phyloP scores from a whole-genome alignment of 768 basidiomycete species.

The Lentinula lateritia region DNA sequence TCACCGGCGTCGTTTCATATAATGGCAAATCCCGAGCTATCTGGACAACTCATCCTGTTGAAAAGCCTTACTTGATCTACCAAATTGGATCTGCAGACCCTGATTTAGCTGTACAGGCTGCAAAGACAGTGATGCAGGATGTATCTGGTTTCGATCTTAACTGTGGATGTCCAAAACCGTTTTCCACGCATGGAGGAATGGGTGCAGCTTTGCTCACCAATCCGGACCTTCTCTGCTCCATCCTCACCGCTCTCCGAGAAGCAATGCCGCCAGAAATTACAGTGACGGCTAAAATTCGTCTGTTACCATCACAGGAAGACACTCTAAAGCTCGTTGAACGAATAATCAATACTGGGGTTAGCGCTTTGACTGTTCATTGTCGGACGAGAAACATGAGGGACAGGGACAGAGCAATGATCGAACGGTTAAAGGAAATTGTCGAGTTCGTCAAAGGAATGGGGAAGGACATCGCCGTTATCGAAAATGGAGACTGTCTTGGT shows the following conservation, averaged over 20 bases:
- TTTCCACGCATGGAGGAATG: slow-evolving; percentile 93
- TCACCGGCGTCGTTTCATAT: slow-evolving; percentile 84
- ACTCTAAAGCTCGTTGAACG: slow-evolving; percentile 87
- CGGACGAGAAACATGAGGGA: slow-evolving; percentile 90
- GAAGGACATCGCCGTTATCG: slow-evolving; percentile 79
- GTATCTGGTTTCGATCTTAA: slow-evolving; percentile 95
- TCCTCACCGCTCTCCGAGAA: slow-evolving; percentile 71
- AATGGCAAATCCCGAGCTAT: slow-evolving; percentile 80
- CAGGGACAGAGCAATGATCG: slow-evolving; percentile 70
- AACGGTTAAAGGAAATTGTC: slow-evolving; percentile 79
- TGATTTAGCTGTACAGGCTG: slow-evolving; percentile 87
- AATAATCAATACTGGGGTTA: slow-evolving; percentile 84
- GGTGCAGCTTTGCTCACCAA: slow-evolving; percentile 92
- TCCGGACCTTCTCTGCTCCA: slow-evolving; percentile 86
- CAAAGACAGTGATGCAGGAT: slow-evolving; percentile 79
- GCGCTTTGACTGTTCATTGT: slow-evolving; percentile 90
- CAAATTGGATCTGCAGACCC: slow-evolving; percentile 93
- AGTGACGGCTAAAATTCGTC: slow-evolving; percentile 91
- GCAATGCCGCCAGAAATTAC: slow-evolving; percentile 74
- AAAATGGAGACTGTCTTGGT: slow-evolving; percentile 88
- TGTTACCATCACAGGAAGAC: slow-evolving; percentile 81
- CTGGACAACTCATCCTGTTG: slow-evolving; percentile 89
- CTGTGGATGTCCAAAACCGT: slow-evolving; percentile 96
- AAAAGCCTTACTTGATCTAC: slow-evolving; percentile 91
- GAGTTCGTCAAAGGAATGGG: slow-evolving; percentile 74